phyloP scores from a whole-genome alignment of 106 monocot genomes.

The Amphibolis antarctica region DNA sequence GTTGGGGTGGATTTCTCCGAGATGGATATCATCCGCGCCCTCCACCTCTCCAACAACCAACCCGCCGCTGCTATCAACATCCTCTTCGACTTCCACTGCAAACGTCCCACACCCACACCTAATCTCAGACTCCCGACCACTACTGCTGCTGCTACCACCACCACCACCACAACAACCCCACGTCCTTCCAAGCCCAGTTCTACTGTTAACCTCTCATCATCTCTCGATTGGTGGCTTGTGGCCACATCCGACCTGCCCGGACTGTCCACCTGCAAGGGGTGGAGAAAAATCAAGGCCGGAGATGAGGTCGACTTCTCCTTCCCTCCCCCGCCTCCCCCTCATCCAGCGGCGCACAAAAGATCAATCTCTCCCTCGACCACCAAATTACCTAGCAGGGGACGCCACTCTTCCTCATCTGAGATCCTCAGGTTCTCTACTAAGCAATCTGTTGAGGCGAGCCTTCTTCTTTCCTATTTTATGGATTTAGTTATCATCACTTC shows the following conservation, averaged over 20 bases:
- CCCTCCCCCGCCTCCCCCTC: conserved; percentile 12
- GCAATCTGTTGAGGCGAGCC: conserved; percentile 50
- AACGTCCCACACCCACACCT: no score
- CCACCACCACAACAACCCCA: not conserved
- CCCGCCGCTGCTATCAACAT: conserved; percentile 84
- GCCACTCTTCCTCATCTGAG: conserved; percentile 46
- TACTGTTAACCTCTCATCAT: no score
- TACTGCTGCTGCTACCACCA: not conserved
- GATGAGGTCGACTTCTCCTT: conserved; percentile 63
- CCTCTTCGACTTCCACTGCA: conserved; percentile 75
- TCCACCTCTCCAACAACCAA: conserved; percentile 88
- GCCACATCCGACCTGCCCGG: conserved; percentile 51
- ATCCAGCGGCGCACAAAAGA: not conserved
- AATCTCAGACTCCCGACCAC: conserved; percentile 4
- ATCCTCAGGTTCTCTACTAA: conserved; percentile 78
- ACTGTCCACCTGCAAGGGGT: conserved; percentile 87
- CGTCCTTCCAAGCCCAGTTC: no score
- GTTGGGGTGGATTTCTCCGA: conserved; percentile 49
- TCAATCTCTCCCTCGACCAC: not conserved
- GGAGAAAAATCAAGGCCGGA: conserved; percentile 41
- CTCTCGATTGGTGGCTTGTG: conserved; percentile 58
- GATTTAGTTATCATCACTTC: not conserved
- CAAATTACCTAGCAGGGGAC: conserved; percentile 27
- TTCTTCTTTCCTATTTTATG: not conserved
- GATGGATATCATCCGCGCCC: conserved; percentile 86